A percentile compares a stretch with the other conserved stretches of the same genome.
These are phyloP conservation scores for Hygrophoropsis aurantiaca DNA, from an alignment of 768 basidiomycete species.

Conservation along the genomic window DNA sequence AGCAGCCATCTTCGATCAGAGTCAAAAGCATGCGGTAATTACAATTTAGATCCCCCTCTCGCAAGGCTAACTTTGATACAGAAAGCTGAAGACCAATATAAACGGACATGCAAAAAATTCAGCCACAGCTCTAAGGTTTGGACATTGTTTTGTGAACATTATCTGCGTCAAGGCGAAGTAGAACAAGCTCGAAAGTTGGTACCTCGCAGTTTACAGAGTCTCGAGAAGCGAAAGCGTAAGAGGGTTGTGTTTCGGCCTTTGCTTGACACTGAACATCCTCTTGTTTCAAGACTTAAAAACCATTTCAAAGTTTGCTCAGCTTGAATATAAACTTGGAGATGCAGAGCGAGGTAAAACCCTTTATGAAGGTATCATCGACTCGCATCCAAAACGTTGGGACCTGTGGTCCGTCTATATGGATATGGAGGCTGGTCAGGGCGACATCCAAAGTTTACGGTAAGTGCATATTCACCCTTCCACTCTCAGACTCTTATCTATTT, in stretches of 20 bases:
- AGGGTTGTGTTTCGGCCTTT: slow-evolving; percentile 10
- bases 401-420: slow-evolving; percentile 97
- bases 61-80: slow-evolving; percentile 30
- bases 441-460: slow-evolving; percentile 79
- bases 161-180: slow-evolving; percentile 67
- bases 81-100: slow-evolving; percentile 93
- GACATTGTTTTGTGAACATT: slow-evolving; percentile 84
- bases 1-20: slow-evolving; percentile 80
- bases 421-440: slow-evolving; percentile 81
- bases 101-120: slow-evolving; percentile 91
- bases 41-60: slow-evolving; percentile 9
- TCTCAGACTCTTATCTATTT: background rate
- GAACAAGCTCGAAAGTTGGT: slow-evolving; percentile 86
- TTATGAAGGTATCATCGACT: slow-evolving; percentile 95
- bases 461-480: slow-evolving; percentile 12
- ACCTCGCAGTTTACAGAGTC: slow-evolving; percentile 82
- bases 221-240: slow-evolving; percentile 93
- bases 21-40: slow-evolving; percentile 74
- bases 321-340: slow-evolving; percentile 94
- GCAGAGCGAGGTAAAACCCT: slow-evolving; percentile 93
- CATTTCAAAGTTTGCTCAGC: slow-evolving; percentile 90
- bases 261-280: background rate
- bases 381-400: slow-evolving; percentile 93
- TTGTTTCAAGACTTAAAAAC: slow-evolving; percentile 79
- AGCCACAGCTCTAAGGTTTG: slow-evolving; percentile 91